Base-by-base conservation (phyloP, 257 asterid genomes). In the Petrea volubilis region DNA sequence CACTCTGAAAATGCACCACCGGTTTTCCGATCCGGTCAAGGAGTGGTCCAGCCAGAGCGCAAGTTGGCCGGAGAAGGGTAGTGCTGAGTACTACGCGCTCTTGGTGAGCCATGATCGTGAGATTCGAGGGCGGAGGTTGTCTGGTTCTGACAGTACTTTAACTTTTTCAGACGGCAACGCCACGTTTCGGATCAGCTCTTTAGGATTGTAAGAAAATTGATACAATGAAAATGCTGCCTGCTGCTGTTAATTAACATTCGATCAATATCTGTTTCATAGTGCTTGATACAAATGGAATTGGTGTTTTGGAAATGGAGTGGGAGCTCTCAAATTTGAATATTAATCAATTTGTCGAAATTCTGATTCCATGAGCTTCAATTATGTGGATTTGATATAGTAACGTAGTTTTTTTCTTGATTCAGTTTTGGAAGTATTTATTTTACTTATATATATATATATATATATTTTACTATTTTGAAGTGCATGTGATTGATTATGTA, bases 1-100 rank as follows among this genome's bases (percentile, higher is more conserved):
- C 82, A 83, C 85, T 18, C 83, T 91, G 50, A 85, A 89, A 86
- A 86, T 91, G 83, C 97, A 92, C 85, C 96, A 92, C 71, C 88
- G 96, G 11, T 92, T 87, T 80, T 89, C 96, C 70, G 88, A 87
- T 50, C 83, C 82, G 28, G 88, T 92, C 78, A 87, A 83, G 88
- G 80, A 84, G 25, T 83, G 83, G 88, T 82, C 83, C 10, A 82
- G 70, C 55, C 70, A 36, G 62, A 44, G 66, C 60, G 75, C 61
- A 4, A 55, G 46, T 55, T 89, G 88, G 96, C 95, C 97, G 28
- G 81, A 51, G 13, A 82, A 80, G 56, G 91, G 89, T 1, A 87
- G 77, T 33, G 59, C 78, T 13, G 92, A 87, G 72, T 89, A 86
- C 80, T 87, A 86, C 64, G 71, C 79, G n/a, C 74, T 74, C 49